phyloP scores from a whole-genome alignment of 73 alveolate genomes.

The Paramecium sexaurelia region DNA sequence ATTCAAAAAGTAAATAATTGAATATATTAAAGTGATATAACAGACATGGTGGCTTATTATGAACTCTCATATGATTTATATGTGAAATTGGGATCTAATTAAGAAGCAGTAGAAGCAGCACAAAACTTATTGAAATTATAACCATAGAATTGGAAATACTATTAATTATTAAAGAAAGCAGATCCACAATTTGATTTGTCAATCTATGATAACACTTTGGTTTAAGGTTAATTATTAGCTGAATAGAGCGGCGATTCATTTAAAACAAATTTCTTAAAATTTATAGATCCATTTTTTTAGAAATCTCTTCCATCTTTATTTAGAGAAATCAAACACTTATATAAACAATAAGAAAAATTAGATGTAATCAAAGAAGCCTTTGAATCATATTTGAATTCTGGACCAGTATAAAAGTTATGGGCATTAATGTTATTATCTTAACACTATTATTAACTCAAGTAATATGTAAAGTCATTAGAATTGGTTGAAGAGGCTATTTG shows the following conservation, averaged over 20 bases:
- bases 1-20: neutral
- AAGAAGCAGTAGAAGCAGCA: constrained; percentile 51
- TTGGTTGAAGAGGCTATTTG: constrained; percentile 84
- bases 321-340: constrained; percentile 73
- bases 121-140: neutral
- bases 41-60: constrained; percentile 46
- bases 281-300: constrained; percentile 64
- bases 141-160: constrained; percentile 43
- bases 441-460: constrained; percentile 79
- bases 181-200: constrained; percentile 14
- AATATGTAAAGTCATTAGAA: constrained; percentile 80
- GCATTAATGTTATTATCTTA: constrained; percentile 77
- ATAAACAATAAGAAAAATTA: constrained; percentile 66
- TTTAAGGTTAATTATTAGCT: constrained; percentile 24
- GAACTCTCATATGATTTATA: constrained; percentile 1
- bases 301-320: constrained; percentile 83
- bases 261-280: constrained; percentile 42
- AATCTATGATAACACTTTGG: constrained; percentile 25
- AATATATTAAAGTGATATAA: neutral
- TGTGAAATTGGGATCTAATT: neutral
- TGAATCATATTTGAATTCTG: constrained; percentile 68
- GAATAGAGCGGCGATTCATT: constrained; percentile 67
- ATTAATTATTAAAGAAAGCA: neutral
- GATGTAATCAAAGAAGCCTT: constrained; percentile 68
- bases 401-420: constrained; percentile 77